Percentiles rank a stretch among this genome's conserved stretches.
Conservation (phyloP, 306 rosid genomes). For the Glycyrrhiza uralensis region DNA sequence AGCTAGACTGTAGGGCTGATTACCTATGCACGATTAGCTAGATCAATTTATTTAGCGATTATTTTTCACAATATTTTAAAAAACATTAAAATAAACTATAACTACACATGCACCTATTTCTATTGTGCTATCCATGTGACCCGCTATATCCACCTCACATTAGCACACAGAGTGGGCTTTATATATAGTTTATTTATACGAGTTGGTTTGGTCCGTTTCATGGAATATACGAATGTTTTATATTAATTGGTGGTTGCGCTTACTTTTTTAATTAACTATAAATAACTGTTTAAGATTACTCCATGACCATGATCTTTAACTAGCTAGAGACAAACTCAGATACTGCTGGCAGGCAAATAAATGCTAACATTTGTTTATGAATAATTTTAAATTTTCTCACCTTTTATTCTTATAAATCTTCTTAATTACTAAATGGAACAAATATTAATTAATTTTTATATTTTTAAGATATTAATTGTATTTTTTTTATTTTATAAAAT, state of each 20-base stretch:
- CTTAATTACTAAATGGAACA: no score
- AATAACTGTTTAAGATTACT: not conserved
- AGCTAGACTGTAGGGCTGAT: no score
- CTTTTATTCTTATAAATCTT: no score
- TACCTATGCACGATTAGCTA: no score
- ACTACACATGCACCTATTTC: not conserved
- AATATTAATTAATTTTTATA: no score
- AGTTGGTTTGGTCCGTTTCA: not conserved
- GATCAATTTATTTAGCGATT: no score
- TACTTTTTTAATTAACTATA: not conserved
- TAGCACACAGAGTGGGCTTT: conserved; percentile 12
- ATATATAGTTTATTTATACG: no score
- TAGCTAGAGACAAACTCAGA: conserved; percentile 27
- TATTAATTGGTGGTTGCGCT: not conserved
- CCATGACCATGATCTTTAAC: not conserved
- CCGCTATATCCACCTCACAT: conserved; percentile 16
- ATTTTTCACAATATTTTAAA: not conserved
- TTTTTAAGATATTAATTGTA: no score
- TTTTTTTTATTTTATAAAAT: no score
- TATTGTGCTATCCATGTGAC: conserved; percentile 41
- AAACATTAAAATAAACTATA: not conserved
- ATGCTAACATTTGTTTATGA: no score
- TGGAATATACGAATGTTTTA: conserved; percentile 23
- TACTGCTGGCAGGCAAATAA: conserved; percentile 18
- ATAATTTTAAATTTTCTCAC: no score